These are phyloP conservation scores for Lantana camara DNA, from an alignment of 257 asterid species.

Conservation along the genomic window DNA sequence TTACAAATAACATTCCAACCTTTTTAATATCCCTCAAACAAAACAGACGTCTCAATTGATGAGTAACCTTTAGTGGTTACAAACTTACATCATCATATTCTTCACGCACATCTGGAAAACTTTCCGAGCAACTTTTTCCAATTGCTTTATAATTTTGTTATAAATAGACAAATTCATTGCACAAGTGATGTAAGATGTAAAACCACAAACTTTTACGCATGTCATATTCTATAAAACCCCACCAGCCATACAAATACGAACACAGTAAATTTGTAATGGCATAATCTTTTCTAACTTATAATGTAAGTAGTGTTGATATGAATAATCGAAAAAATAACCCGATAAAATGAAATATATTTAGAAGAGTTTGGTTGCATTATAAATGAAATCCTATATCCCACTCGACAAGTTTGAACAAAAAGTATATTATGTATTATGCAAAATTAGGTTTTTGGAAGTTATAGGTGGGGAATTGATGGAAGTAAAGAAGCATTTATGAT, in stretches of 20 bases:
- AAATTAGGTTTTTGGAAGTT: slow-evolving; percentile 31
- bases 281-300: too few relatives aligned
- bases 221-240: too few relatives aligned
- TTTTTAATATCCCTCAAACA: too few relatives aligned
- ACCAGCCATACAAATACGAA: too few relatives aligned
- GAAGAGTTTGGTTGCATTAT: too few relatives aligned
- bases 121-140: slow-evolving; percentile 20
- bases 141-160: slow-evolving; percentile 1
- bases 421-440: slow-evolving; percentile 14
- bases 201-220: slow-evolving; percentile 3
- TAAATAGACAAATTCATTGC: not conserved
- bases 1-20: too few relatives aligned
- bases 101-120: slow-evolving; percentile 29
- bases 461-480: slow-evolving; percentile 27
- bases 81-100: slow-evolving; percentile 12
- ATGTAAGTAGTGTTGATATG: too few relatives aligned
- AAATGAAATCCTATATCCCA: too few relatives aligned
- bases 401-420: slow-evolving; percentile 35
- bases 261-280: too few relatives aligned
- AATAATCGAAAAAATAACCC: too few relatives aligned
- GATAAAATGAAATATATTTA: too few relatives aligned
- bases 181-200: not conserved
- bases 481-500: slow-evolving; percentile 22
- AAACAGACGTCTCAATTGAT: not conserved
- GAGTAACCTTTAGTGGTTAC: not conserved